Base-by-base conservation (phyloP, 2,329 filamentous ascomycete genomes). In the Daldinia eschscholtzii region DNA sequence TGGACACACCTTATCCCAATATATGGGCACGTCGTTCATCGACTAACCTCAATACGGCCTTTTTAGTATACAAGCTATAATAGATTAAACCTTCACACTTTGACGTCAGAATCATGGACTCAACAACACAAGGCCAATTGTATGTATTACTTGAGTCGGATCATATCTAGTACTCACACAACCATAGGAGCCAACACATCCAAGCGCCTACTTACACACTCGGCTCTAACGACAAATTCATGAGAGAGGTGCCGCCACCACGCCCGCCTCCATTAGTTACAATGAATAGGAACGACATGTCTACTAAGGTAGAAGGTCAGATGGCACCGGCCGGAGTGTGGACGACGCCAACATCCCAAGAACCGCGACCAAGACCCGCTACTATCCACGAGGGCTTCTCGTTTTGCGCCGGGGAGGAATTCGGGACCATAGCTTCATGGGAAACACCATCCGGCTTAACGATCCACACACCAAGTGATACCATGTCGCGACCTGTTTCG, bases 331-430 rank as follows among this genome's bases (percentile, higher is more conserved):
- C 83, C 41, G 83, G 82, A 37, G 79, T 85, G 72, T 89, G 87
- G 87, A 85, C 86, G 64, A 86, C 86, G 57, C 85, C 87, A 7
- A 83, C 82, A 12, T 81, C 86, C 44, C 84, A 86, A 61, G 79
- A 83, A 65, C 77, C 83, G 72, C 82, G 85, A 69, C 85, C 84
- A 53, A 83, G 87, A 42, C 87, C 88, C 61, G 85, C 85, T 48
- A 88, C 87, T 42, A 88, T 89, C 64, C 87, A 89, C 72, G 87
- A 89, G 75, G 86, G 85, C 58, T 89, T 89, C 75, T 86, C 86
- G 18, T 90, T 87, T 78, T 87, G 85, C 74, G 80, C 87, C 69
- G 82, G 82, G 39, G 86, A 88, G 68, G 83, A 86, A 50, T 87
- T 83, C 70, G 81, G 82, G 52, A 81, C 83, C 4, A 76, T 89